Evolutionary conservation across 257 asterid species (phyloP).

Genomic region (Perilla frutescens): DNA sequence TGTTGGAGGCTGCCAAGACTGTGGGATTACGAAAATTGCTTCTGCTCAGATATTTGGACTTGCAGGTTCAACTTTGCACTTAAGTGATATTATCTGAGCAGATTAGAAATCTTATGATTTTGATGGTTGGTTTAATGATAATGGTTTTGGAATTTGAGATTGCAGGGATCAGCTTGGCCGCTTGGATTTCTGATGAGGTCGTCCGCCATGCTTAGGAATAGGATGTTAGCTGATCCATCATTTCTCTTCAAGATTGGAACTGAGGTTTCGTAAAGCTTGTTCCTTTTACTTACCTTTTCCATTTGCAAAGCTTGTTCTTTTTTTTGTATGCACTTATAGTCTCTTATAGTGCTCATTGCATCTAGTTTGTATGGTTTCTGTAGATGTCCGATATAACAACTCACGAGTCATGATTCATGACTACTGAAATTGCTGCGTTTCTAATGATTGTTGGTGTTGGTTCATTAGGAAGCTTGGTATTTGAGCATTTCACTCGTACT

Average conservation of each 20-base stretch:
- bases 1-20: slow-evolving; percentile 93
- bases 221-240: slow-evolving; percentile 98
- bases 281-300: slow-evolving; percentile 9
- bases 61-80: slow-evolving; percentile 64
- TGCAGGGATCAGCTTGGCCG: slow-evolving; percentile 82
- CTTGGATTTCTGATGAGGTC: slow-evolving; percentile 82
- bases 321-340: slow-evolving; percentile 8
- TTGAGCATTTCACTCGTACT: background rate
- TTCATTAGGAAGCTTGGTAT: background rate
- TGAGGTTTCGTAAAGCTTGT: slow-evolving; percentile 64
- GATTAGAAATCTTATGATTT: background rate
- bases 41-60: slow-evolving; percentile 75
- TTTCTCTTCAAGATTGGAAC: slow-evolving; percentile 98
- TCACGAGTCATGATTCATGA: background rate
- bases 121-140: slow-evolving; percentile 10
- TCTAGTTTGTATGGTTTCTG: background rate
- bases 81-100: background rate
- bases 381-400: slow-evolving; percentile 7
- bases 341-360: background rate
- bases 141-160: slow-evolving; percentile 36
- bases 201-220: slow-evolving; percentile 76
- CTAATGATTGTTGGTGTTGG: background rate
- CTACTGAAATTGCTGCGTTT: background rate
- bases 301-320: slow-evolving; percentile 1
- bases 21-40: slow-evolving; percentile 74